phyloP scores from a whole-genome alignment of 257 asterid genomes.

The Paulownia fortunei region DNA sequence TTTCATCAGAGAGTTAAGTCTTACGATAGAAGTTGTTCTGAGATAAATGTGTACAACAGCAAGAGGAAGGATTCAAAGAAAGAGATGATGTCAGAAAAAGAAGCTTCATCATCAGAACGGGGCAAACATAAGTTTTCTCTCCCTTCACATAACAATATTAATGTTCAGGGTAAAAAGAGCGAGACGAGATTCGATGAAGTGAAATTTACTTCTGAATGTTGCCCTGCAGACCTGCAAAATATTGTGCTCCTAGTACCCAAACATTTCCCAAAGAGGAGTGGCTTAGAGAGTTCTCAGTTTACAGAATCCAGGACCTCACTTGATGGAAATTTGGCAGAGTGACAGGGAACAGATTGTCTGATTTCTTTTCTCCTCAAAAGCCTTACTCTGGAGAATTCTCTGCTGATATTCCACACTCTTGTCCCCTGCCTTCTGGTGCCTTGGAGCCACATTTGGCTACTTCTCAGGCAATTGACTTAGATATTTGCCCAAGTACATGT shows the following conservation, averaged over 20 bases:
- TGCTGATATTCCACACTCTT: constrained; percentile 58
- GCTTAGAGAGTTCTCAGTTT: constrained; percentile 48
- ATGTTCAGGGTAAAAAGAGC: constrained; percentile 37
- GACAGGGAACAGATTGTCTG: constrained; percentile 47
- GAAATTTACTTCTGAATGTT: constrained; percentile 33
- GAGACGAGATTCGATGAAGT: constrained; percentile 36
- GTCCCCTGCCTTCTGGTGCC: constrained; percentile 58
- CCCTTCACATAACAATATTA: constrained; percentile 34
- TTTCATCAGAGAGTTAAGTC: constrained; percentile 38
- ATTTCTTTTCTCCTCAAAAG: constrained; percentile 57
- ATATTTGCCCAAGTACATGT: constrained; percentile 37
- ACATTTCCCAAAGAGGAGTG: constrained; percentile 44
- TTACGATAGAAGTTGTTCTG: constrained; percentile 35
- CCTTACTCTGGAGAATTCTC: constrained; percentile 41
- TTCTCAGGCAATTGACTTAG: constrained; percentile 40
- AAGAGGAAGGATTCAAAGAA: constrained; percentile 43
- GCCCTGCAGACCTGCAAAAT: constrained; percentile 45
- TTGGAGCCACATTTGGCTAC: constrained; percentile 29
- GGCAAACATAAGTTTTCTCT: constrained; percentile 34
- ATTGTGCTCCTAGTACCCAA: constrained; percentile 54
- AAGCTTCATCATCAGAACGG: constrained; percentile 37
- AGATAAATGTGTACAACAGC: constrained; percentile 38
- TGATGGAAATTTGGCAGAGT: constrained; percentile 50
- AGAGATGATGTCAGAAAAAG: constrained; percentile 39
- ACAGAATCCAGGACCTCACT: constrained; percentile 51